Evolutionary conservation across 1,284 basidiomycete species (phyloP).

Genomic region (Sporisorium sorghi): DNA sequence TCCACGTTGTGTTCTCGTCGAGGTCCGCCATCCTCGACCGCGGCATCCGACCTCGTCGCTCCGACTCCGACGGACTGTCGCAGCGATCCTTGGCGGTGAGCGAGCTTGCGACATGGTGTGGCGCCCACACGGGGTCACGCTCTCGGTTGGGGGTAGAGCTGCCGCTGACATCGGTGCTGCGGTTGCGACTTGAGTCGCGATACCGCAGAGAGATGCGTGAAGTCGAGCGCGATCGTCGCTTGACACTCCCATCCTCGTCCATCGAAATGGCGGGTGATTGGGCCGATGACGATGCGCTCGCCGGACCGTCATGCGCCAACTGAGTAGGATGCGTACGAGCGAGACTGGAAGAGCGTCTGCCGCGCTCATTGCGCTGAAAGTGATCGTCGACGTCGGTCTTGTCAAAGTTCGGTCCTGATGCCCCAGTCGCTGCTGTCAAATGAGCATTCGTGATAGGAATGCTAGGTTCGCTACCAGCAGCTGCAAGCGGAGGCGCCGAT

Average conservation of each 20-base stretch:
- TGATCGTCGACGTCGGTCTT: slow-evolving; percentile 21
- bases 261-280: slow-evolving; percentile 22
- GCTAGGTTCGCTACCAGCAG: background rate
- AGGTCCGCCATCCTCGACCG: slow-evolving; percentile 47
- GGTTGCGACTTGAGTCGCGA: slow-evolving; percentile 40
- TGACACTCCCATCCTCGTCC: slow-evolving; percentile 16
- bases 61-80: slow-evolving; percentile 49
- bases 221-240: slow-evolving; percentile 39
- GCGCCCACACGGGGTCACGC: slow-evolving; percentile 29
- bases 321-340: slow-evolving; percentile 34
- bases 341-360: slow-evolving; percentile 43
- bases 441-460: background rate
- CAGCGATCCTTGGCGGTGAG: slow-evolving; percentile 31
- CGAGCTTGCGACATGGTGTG: slow-evolving; percentile 27
- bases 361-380: slow-evolving; percentile 19
- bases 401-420: slow-evolving; percentile 17
- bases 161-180: slow-evolving; percentile 41
- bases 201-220: slow-evolving; percentile 38
- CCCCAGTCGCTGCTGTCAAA: background rate
- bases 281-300: slow-evolving; percentile 14
- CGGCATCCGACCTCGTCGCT: slow-evolving; percentile 42
- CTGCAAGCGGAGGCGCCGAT: slow-evolving; percentile 1
- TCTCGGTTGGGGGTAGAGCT: slow-evolving; percentile 47
- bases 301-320: slow-evolving; percentile 23
- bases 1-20: slow-evolving; percentile 53